A percentile compares a stretch with the other conserved stretches of the same genome.
phyloP scores from a whole-genome alignment of 352 stramenopile genomes.

The Pythium grandisporangium region DNA sequence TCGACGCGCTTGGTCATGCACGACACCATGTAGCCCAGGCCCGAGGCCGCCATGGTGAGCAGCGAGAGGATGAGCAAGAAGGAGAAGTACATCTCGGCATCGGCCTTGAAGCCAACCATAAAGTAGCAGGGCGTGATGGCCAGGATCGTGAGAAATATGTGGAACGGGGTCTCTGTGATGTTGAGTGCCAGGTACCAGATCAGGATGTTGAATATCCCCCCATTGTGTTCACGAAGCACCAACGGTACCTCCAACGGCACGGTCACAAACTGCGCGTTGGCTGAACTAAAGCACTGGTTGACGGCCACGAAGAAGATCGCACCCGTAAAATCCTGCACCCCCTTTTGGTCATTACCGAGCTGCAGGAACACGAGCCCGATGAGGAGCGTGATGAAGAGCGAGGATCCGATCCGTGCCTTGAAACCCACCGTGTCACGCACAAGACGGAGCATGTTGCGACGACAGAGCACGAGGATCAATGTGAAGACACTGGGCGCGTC shows the following conservation, averaged over 20 bases:
- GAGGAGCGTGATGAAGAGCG: conserved; percentile 24
- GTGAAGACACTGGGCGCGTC: conserved; percentile 8
- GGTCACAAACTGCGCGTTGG: conserved; percentile 21
- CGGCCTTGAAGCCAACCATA: conserved; percentile 21
- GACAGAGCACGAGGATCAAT: conserved; percentile 10
- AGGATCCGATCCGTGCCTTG: conserved; percentile 18
- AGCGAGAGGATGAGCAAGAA: conserved; percentile 26
- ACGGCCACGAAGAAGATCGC: conserved; percentile 30
- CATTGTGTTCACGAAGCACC: conserved; percentile 21
- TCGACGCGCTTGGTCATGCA: conserved; percentile 19
- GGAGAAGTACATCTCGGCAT: conserved; percentile 21
- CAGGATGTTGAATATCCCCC: conserved; percentile 15
- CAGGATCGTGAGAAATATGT: conserved; percentile 17
- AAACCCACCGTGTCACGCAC: conserved; percentile 22
- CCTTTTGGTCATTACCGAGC: conserved; percentile 33
- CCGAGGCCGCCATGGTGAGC: conserved; percentile 12
- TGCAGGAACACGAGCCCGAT: conserved; percentile 20
- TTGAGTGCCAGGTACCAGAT: conserved; percentile 27
- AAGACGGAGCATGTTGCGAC: conserved; percentile 16
- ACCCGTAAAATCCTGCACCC: conserved; percentile 42
- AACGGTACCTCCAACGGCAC: conserved; percentile 22
- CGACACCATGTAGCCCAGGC: conserved; percentile 28
- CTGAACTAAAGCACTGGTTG: conserved; percentile 13
- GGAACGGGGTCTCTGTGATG: conserved; percentile 18
- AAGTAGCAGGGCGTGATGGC: conserved; percentile 21